phyloP scores from a whole-genome alignment of 345 rosid genomes.

The Crucihimalaya himalaica region DNA sequence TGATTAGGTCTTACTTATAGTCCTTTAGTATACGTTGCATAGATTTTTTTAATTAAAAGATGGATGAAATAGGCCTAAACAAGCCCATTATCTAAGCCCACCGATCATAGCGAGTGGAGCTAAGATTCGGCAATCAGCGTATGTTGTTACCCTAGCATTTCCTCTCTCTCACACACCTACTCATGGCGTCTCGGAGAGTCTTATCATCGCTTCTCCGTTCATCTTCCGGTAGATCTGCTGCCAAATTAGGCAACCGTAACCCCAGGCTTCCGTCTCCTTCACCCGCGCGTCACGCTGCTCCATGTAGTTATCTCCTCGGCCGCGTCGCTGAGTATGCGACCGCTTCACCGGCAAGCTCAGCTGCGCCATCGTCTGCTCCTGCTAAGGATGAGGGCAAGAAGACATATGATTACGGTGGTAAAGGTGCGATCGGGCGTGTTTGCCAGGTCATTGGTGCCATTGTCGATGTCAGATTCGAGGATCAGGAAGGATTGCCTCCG shows the following conservation, averaged over 20 bases:
- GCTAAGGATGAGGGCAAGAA: conserved; percentile 48
- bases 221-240: conserved; percentile 60
- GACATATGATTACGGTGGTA: conserved; percentile 72
- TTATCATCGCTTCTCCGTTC: conserved; percentile 77
- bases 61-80: neutral
- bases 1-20: neutral
- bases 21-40: neutral
- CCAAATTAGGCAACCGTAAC: conserved; percentile 42
- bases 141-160: conserved; percentile 35
- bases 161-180: conserved; percentile 37
- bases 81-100: conserved; percentile 16
- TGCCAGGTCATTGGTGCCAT: conserved; percentile 98
- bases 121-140: neutral
- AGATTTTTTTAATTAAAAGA: neutral
- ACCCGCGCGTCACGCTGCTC: conserved; percentile 54
- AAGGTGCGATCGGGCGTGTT: conserved; percentile 85
- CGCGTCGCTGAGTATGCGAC: conserved; percentile 77
- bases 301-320: conserved; percentile 54
- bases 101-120: neutral
- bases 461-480: conserved; percentile 79
- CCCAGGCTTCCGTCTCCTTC: conserved; percentile 45
- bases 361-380: conserved; percentile 41
- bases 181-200: conserved; percentile 84
- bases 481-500: conserved; percentile 85
- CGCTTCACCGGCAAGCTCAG: conserved; percentile 51